phyloP scores from a whole-genome alignment of 768 basidiomycete species.

The Pleurotus cornucopiae region DNA sequence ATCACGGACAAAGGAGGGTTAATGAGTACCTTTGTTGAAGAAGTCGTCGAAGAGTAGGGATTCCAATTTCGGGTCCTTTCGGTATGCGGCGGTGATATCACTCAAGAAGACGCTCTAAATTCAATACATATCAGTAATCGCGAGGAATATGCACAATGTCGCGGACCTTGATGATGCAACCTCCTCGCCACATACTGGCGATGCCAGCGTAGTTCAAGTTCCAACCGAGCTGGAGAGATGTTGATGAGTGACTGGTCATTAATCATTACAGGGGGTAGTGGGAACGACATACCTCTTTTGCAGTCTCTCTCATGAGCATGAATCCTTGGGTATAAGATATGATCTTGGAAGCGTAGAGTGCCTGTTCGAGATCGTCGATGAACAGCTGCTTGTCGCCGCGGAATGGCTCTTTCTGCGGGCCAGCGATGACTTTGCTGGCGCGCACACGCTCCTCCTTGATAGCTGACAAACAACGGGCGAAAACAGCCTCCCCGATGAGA shows the following conservation, averaged over 20 bases:
- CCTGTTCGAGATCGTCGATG: slow-evolving; percentile 99
- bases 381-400: slow-evolving; percentile 97
- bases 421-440: slow-evolving; percentile 86
- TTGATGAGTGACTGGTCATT: neutral
- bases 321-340: slow-evolving; percentile 99
- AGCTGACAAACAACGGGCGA: slow-evolving; percentile 95
- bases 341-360: slow-evolving; percentile 98
- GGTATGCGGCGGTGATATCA: slow-evolving; percentile 89
- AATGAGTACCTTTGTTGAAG: slow-evolving; percentile 79
- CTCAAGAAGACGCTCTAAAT: slow-evolving; percentile 83
- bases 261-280: neutral
- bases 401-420: slow-evolving; percentile 91
- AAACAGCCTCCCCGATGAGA: slow-evolving; percentile 98
- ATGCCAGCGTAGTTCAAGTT: slow-evolving; percentile 97
- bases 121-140: neutral
- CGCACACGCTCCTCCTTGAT: slow-evolving; percentile 95
- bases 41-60: slow-evolving; percentile 94
- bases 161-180: slow-evolving; percentile 91
- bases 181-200: slow-evolving; percentile 99
- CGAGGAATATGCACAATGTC: neutral
- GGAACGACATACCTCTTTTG: slow-evolving; percentile 65
- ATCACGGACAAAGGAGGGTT: slow-evolving; percentile 1
- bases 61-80: slow-evolving; percentile 80
- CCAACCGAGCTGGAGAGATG: slow-evolving; percentile 61
- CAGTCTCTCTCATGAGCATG: slow-evolving; percentile 98